A percentile compares a stretch with the other conserved stretches of the same genome.
Conservation (phyloP, 768 basidiomycete species). For the Paxillus ammoniavirescens region DNA sequence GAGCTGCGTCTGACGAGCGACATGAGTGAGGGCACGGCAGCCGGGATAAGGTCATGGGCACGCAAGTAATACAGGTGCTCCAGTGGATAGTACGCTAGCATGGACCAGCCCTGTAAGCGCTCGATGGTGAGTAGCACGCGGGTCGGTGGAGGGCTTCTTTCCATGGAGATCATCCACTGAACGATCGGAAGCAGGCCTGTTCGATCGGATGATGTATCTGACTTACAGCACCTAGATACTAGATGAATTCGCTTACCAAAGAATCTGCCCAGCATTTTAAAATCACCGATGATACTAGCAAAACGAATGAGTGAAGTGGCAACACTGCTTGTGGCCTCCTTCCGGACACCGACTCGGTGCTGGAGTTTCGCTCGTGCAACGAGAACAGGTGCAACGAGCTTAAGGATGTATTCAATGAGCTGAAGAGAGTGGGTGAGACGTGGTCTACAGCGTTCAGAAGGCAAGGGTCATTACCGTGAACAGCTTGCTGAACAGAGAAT, state of each 20-base stretch:
- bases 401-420: slow-evolving; percentile 73
- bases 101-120: slow-evolving; percentile 69
- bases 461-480: slow-evolving; percentile 52
- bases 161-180: slow-evolving; percentile 76
- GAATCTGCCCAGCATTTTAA: slow-evolving; percentile 71
- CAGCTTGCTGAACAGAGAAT: slow-evolving; percentile 52
- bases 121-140: slow-evolving; percentile 71
- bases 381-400: slow-evolving; percentile 66
- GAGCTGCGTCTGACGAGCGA: slow-evolving; percentile 41
- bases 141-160: slow-evolving; percentile 70
- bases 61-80: slow-evolving; percentile 73
- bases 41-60: slow-evolving; percentile 58
- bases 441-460: neutral
- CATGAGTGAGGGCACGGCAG: slow-evolving; percentile 45
- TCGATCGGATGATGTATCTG: neutral
- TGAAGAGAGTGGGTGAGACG: slow-evolving; percentile 28
- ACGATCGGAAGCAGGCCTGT: slow-evolving; percentile 75
- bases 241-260: slow-evolving; percentile 57
- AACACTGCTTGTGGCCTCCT: slow-evolving; percentile 49
- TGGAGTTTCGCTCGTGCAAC: slow-evolving; percentile 68
- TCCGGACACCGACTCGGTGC: slow-evolving; percentile 58
- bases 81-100: slow-evolving; percentile 78
- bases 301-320: slow-evolving; percentile 56
- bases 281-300: slow-evolving; percentile 57
- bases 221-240: neutral